Percentiles rank a stretch among this genome's conserved stretches.
phyloP scores from a whole-genome alignment of 2,329 filamentous ascomycete species.

The Exophiala mesophila region DNA sequence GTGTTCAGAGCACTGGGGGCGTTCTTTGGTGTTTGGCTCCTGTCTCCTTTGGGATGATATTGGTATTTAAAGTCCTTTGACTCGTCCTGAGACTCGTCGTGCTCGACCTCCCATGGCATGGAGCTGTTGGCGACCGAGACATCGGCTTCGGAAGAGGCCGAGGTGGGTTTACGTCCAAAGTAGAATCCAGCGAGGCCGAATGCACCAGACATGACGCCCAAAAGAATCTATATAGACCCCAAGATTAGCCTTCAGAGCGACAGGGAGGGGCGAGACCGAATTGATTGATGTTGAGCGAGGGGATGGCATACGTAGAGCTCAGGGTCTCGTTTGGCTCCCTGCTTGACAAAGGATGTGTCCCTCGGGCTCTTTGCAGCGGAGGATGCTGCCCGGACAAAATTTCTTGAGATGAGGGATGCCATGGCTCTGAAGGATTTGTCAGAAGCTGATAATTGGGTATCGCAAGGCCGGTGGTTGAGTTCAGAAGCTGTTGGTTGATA shows the following conservation, averaged over 20 bases:
- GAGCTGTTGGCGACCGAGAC: slow-evolving; percentile 69
- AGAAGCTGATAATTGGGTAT: too few species aligned
- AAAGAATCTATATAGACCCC: slow-evolving; percentile 63
- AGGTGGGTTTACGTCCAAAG: slow-evolving; percentile 78
- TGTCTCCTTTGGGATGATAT: slow-evolving; percentile 82
- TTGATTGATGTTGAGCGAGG: slow-evolving; percentile 1
- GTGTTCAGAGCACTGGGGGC: slow-evolving; percentile 94
- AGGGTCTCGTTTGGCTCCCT: slow-evolving; percentile 64
- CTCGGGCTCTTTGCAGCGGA: slow-evolving; percentile 43
- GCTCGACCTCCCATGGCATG: slow-evolving; percentile 85
- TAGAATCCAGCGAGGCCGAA: slow-evolving; percentile 81
- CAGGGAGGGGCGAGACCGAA: too few species aligned
- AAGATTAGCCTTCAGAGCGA: neutral
- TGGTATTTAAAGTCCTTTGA: slow-evolving; percentile 61
- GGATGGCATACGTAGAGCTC: slow-evolving; percentile 63
- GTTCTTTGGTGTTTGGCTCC: slow-evolving; percentile 69
- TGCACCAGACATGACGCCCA: slow-evolving; percentile 83
- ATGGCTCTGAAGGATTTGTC: too few species aligned
- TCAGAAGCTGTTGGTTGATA: too few species aligned
- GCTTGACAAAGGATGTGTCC: slow-evolving; percentile 42
- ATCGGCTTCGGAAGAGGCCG: slow-evolving; percentile 70
- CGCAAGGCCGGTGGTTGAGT: too few species aligned
- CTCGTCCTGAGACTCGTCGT: slow-evolving; percentile 61
- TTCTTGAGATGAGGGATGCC: slow-evolving; percentile 2
- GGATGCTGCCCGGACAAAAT: slow-evolving; percentile 4